Evolutionary conservation across 768 basidiomycete genomes (phyloP).

Genomic region (Rhodocollybia butyracea): DNA sequence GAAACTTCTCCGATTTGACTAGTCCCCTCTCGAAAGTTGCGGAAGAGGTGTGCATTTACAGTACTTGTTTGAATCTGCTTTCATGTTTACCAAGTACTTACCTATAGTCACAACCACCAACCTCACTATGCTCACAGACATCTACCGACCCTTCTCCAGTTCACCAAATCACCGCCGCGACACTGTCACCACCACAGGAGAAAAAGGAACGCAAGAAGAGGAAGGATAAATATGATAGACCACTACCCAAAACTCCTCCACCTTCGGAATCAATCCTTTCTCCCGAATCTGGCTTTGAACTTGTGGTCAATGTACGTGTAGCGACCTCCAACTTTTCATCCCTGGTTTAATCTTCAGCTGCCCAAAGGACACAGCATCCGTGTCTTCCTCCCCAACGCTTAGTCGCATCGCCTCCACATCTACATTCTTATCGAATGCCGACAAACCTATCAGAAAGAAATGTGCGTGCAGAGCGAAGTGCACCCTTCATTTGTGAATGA

Average conservation of each 20-base stretch:
- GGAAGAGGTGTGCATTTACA: background rate
- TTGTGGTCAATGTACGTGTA: background rate
- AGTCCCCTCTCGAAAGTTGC: background rate
- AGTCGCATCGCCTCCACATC: background rate
- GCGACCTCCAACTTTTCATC: background rate
- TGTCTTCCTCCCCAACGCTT: background rate
- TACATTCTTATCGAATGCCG: background rate
- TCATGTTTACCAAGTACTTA: background rate
- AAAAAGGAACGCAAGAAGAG: constrained; percentile 1
- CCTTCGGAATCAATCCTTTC: background rate
- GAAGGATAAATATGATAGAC: constrained; percentile 1
- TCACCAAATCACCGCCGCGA: background rate
- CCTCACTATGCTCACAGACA: too few species aligned
- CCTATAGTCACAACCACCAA: background rate
- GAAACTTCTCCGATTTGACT: background rate
- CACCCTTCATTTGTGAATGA: background rate
- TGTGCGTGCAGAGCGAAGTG: background rate
- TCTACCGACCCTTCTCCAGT: too few species aligned
- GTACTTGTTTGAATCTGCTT: background rate
- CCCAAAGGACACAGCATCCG: background rate
- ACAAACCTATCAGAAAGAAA: background rate
- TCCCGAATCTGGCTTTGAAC: constrained; percentile 1
- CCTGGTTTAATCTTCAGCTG: background rate
- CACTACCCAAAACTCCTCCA: constrained; percentile 1
- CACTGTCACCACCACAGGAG: background rate